Conservation (phyloP, 148 eudicot species). For the Silene latifolia region DNA sequence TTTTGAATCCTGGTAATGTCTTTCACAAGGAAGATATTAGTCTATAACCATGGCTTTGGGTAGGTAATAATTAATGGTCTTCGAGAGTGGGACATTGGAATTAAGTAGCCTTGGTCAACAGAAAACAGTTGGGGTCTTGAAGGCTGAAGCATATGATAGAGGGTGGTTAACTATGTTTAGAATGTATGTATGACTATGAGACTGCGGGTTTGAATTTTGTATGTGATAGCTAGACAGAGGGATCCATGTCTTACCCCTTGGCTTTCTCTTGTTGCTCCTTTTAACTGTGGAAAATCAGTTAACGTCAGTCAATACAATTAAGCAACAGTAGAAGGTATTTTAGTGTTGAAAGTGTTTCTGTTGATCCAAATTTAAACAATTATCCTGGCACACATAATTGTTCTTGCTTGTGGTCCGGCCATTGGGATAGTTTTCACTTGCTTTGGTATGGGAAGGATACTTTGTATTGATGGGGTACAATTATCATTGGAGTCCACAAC, state of each 20-base stretch:
- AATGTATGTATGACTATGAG: too few species aligned
- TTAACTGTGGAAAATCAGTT: too few species aligned
- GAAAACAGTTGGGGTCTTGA: too few species aligned
- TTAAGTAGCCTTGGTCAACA: too few species aligned
- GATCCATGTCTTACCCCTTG: not conserved
- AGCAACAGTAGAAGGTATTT: too few species aligned
- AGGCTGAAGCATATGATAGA: too few species aligned
- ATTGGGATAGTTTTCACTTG: not conserved
- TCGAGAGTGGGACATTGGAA: too few species aligned
- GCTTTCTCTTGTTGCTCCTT: not conserved
- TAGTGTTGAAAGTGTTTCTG: not conserved
- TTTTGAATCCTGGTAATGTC: not conserved
- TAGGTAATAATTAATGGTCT: too few species aligned
- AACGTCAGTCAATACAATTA: too few species aligned
- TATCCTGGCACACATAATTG: not conserved
- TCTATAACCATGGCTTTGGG: too few species aligned
- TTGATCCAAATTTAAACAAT: not conserved
- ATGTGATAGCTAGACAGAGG: not conserved
- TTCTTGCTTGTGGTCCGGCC: not conserved
- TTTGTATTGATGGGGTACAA: too few species aligned
- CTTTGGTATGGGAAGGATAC: not conserved
- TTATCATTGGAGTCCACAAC: not conserved
- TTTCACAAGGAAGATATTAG: not conserved
- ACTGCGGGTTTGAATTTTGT: not conserved
- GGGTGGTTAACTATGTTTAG: too few species aligned